phyloP scores from a whole-genome alignment of 345 rosid species.

The Hibiscus tridactylites region DNA sequence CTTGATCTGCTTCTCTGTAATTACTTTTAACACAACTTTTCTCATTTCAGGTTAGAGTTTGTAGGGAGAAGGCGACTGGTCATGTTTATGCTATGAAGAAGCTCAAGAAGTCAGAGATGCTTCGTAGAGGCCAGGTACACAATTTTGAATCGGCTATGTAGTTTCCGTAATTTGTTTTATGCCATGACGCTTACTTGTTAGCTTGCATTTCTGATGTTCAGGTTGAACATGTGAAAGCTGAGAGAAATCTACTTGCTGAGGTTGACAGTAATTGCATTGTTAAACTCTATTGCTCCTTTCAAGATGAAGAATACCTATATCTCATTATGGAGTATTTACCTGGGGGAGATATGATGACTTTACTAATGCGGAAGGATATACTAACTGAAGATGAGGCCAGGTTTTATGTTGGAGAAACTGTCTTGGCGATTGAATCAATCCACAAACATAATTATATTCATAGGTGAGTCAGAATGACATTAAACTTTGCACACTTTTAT shows the following conservation, averaged over 20 bases:
- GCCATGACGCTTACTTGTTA: neutral
- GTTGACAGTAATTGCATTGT: slow-evolving; percentile 84
- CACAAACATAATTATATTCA: neutral
- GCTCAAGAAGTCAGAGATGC: neutral
- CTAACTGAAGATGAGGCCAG: neutral
- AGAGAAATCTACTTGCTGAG: slow-evolving; percentile 94
- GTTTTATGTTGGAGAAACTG: neutral
- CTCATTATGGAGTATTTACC: neutral
- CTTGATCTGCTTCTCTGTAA: neutral
- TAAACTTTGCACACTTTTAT: neutral
- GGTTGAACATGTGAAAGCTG: slow-evolving; percentile 93
- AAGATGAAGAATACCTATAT: slow-evolving; percentile 42
- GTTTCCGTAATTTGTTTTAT: neutral
- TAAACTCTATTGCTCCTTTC: slow-evolving; percentile 85
- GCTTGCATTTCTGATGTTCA: slow-evolving; percentile 10
- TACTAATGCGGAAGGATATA: neutral
- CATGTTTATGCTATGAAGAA: neutral
- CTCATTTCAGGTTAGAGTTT: neutral
- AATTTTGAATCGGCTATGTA: neutral
- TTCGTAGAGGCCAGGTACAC: neutral
- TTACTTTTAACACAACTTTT: neutral
- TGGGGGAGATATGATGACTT: neutral
- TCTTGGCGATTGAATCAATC: neutral
- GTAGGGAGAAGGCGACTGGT: neutral
- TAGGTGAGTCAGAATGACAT: neutral